Conservation (phyloP, 1,139 yeast genomes). For the Pichia sp. region DNA sequence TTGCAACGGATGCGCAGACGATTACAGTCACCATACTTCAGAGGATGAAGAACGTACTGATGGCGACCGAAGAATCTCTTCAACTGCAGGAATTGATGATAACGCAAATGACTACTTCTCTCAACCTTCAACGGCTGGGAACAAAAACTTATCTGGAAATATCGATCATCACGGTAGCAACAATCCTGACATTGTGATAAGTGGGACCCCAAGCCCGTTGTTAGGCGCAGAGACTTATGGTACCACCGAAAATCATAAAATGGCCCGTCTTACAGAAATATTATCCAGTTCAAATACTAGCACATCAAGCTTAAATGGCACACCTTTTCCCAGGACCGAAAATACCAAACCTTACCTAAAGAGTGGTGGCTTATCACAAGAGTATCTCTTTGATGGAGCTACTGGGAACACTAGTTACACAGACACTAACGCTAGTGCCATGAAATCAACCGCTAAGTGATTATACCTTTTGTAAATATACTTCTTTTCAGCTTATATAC, state of each 20-base stretch:
- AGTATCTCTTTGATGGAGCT: slow-evolving; percentile 1
- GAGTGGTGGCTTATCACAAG: slow-evolving; percentile 18
- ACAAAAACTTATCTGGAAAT: not conserved
- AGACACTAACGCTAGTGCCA: not conserved
- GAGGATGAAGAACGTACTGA: slow-evolving; percentile 6
- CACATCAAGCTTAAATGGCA: not conserved
- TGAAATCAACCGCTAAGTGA: not conserved
- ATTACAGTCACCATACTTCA: not conserved
- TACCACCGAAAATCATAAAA: slow-evolving; percentile 10
- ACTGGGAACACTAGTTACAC: slow-evolving; percentile 2
- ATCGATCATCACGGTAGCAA: not conserved
- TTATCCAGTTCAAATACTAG: slow-evolving; percentile 7
- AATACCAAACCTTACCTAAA: not conserved
- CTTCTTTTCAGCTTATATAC: not conserved
- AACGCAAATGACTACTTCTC: not conserved
- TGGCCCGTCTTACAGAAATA: slow-evolving; percentile 2
- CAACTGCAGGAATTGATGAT: not conserved
- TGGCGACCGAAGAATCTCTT: slow-evolving; percentile 2
- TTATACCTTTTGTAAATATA: not conserved
- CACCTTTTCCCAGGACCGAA: not conserved
- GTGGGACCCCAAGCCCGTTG: slow-evolving; percentile 14
- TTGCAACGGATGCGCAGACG: not conserved
- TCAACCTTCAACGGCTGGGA: not conserved
- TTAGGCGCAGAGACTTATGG: slow-evolving; percentile 3
- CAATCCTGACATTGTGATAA: slow-evolving; percentile 2